phyloP scores from a whole-genome alignment of 2,329 filamentous ascomycete genomes.

The Hirsutella rhossiliensis region DNA sequence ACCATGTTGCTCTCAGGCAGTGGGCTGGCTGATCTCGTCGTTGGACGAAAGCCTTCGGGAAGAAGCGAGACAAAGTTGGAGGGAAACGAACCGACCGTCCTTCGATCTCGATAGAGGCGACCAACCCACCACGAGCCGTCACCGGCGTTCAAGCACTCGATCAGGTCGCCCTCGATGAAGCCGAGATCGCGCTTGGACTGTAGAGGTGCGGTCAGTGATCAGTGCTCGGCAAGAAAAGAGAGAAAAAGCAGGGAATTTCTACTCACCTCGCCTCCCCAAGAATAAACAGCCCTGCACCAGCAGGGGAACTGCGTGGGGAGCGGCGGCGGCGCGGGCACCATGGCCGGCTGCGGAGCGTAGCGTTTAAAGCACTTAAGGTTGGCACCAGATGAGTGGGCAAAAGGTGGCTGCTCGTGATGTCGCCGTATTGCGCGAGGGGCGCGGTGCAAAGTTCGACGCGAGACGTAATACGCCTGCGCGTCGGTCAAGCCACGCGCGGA shows the following conservation, averaged over 20 bases:
- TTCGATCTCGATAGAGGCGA: slow-evolving; percentile 74
- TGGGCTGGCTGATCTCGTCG: slow-evolving; percentile 47
- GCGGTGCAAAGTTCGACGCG: neutral
- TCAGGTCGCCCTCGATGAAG: slow-evolving; percentile 94
- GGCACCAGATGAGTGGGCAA: neutral
- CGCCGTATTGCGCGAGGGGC: neutral
- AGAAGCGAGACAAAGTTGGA: slow-evolving; percentile 95
- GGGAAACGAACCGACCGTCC: slow-evolving; percentile 85
- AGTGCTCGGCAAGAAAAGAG: neutral
- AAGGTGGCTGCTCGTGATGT: neutral
- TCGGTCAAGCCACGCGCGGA: neutral
- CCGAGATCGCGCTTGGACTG: slow-evolving; percentile 86
- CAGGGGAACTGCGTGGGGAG: slow-evolving; percentile 75
- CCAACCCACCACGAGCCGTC: slow-evolving; percentile 99
- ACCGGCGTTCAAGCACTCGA: slow-evolving; percentile 94
- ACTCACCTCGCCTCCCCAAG: slow-evolving; percentile 74
- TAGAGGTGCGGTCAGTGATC: slow-evolving; percentile 9
- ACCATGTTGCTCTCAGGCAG: slow-evolving; percentile 44
- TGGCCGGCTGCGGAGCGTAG: slow-evolving; percentile 16
- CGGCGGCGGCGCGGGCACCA: slow-evolving; percentile 43
- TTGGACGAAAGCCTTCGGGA: slow-evolving; percentile 72
- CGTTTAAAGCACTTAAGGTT: neutral
- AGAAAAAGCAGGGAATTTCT: neutral
- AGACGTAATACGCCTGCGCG: neutral
- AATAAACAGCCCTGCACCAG: slow-evolving; percentile 85